Evolutionary conservation across 2,329 filamentous ascomycete species (phyloP).

Genomic region (Monosporascus sp.): DNA sequence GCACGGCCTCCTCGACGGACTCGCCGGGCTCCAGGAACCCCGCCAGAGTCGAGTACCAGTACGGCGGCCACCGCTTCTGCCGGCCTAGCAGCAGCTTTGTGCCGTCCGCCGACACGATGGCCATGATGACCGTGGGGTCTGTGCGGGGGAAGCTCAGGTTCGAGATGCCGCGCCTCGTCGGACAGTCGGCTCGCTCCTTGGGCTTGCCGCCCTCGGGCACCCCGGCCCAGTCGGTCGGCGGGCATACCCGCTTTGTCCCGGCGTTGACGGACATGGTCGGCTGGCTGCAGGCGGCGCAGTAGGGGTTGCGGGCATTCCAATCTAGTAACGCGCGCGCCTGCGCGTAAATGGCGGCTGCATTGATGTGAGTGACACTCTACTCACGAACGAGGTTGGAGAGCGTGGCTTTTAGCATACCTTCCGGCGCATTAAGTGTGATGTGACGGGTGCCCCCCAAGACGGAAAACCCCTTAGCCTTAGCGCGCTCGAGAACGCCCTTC

Average conservation of each 20-base stretch:
- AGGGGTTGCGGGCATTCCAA: constrained; percentile 91
- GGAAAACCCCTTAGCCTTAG: constrained; percentile 55
- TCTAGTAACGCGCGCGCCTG: constrained; percentile 84
- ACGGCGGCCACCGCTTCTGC: constrained; percentile 72
- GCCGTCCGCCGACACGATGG: constrained; percentile 77
- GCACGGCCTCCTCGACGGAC: constrained; percentile 78
- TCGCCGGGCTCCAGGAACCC: constrained; percentile 84
- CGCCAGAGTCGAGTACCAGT: constrained; percentile 87
- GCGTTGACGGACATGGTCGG: constrained; percentile 74
- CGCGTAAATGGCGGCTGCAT: constrained; percentile 78
- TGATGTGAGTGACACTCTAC: too few relatives aligned
- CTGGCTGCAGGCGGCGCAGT: constrained; percentile 84
- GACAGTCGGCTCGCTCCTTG: constrained; percentile 63
- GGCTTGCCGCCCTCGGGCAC: constrained; percentile 34
- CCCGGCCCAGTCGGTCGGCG: constrained; percentile 59
- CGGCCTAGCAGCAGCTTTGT: constrained; percentile 78
- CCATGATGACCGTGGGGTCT: constrained; percentile 93
- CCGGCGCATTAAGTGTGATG: constrained; percentile 40
- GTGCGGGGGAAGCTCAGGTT: constrained; percentile 91
- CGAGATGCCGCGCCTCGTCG: constrained; percentile 77
- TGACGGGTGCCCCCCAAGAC: constrained; percentile 58
- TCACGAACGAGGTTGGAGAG: background rate
- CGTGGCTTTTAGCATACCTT: constrained; percentile 32
- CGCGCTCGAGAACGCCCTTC: constrained; percentile 51
- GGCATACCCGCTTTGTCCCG: constrained; percentile 76